Conservation (phyloP, 2,329 filamentous ascomycete genomes). For the Penicillium aurantiogriseum region DNA sequence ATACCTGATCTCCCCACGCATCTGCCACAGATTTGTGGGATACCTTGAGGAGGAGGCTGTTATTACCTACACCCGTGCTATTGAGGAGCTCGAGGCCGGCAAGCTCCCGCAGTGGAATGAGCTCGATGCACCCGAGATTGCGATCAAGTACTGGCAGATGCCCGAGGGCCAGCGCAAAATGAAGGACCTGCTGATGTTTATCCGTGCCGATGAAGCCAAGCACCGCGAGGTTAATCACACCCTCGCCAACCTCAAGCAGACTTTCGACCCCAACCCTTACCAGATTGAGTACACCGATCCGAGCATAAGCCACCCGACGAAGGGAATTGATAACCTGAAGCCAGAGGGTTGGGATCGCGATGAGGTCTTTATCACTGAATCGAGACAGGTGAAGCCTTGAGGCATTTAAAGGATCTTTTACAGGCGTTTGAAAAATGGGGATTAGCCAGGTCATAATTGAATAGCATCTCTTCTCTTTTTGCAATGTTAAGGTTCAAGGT, state of each 20-base stretch:
- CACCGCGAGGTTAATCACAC: constrained; percentile 97
- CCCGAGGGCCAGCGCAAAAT: constrained; percentile 78
- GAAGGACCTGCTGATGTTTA: constrained; percentile 82
- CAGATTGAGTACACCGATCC: constrained; percentile 75
- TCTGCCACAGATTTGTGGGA: constrained; percentile 91
- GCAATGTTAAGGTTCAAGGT: too few relatives aligned
- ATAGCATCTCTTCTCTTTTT: constrained; percentile 9
- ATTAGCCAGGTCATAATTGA: background rate
- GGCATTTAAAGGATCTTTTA: background rate
- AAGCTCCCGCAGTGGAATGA: constrained; percentile 77
- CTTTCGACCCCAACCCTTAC: constrained; percentile 88
- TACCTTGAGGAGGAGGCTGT: constrained; percentile 98
- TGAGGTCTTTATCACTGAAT: constrained; percentile 62
- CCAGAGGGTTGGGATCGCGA: constrained; percentile 77
- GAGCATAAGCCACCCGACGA: constrained; percentile 65
- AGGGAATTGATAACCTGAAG: constrained; percentile 63
- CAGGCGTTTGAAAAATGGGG: background rate
- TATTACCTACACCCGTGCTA: constrained; percentile 86
- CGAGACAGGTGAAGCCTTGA: background rate
- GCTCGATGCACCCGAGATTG: constrained; percentile 81
- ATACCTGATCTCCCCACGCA: constrained; percentile 82
- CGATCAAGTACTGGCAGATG: constrained; percentile 91
- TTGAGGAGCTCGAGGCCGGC: constrained; percentile 83
- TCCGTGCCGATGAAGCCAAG: constrained; percentile 84
- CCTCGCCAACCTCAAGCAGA: constrained; percentile 80